phyloP scores from a whole-genome alignment of 257 asterid genomes.

The Ajuga chamaepitys region DNA sequence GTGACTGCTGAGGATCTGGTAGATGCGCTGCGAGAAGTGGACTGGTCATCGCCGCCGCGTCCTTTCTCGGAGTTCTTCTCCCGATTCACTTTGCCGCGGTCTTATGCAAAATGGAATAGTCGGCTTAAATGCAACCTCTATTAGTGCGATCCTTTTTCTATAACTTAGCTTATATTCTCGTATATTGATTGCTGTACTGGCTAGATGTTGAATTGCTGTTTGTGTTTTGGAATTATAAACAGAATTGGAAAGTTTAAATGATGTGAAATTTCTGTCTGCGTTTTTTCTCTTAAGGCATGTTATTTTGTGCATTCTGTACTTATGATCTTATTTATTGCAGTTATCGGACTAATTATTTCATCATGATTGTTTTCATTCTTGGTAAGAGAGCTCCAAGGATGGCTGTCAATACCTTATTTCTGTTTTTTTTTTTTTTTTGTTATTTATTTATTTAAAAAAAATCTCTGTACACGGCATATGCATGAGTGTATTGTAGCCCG shows the following conservation, averaged over 20 bases:
- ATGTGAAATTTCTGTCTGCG: not conserved
- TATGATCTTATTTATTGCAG: constrained; percentile 38
- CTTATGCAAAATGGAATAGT: constrained; percentile 76
- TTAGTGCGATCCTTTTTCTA: constrained; percentile 38
- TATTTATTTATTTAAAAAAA: too few species aligned
- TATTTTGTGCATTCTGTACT: constrained; percentile 5
- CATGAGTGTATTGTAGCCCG: not conserved
- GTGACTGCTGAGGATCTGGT: constrained; percentile 81
- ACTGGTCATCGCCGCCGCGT: constrained; percentile 91
- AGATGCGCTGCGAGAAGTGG: constrained; percentile 90
- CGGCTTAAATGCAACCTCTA: constrained; percentile 95
- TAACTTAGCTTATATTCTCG: not conserved
- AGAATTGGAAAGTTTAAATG: not conserved
- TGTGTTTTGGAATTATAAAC: not conserved
- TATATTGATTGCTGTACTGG: not conserved
- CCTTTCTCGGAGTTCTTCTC: constrained; percentile 76
- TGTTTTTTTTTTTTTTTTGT: too few species aligned
- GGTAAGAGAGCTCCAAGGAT: constrained; percentile 45
- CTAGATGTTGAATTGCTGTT: not conserved
- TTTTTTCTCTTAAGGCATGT: not conserved
- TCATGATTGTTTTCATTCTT: constrained; percentile 66
- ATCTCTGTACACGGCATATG: not conserved
- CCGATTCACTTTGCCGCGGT: constrained; percentile 69
- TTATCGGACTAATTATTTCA: constrained; percentile 91
- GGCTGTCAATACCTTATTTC: not conserved